Evolutionary conservation across 495 filamentous ascomycete species (phyloP), one percentile per base, ranked within the genome.

Genomic region (Glutinoglossum americanum): DNA sequence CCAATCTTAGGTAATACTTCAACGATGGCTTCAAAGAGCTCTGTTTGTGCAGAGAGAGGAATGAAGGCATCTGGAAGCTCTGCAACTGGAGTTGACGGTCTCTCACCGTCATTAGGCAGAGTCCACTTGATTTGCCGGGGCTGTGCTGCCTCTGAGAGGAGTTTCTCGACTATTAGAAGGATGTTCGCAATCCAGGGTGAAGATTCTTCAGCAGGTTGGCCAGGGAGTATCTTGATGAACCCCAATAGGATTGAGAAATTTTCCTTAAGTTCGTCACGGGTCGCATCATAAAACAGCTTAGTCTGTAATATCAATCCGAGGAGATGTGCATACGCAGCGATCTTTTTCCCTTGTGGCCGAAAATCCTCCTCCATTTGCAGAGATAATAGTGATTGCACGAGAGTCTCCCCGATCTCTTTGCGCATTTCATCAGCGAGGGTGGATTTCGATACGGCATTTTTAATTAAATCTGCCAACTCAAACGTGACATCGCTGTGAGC

Each of bases 151-250:
- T 96, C 85, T 45, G 85, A 79, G 3, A 99, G 75, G 41, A 99
- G 71, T 57, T 84, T 87, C 70, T 99, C 93, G 23, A 95, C 76
- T 30, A 96, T 81, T 17, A 97, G 80, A 25, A 97, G 74, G 11
- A 97, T 80, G 62, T 89, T 87, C 35, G 87, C 84, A 63, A 97
- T 80, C 92, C 92, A 99, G 11, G 89, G 87, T 33, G 89, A 79
- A 35, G 84, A 70, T 58, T 92, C 82, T 44, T 93, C 85, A 8
- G 74, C 68, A 23, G 78, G 69, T 55, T 81, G 79, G 39, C 81
- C 77, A 0, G 79, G 72, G n/a, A 75, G 73, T 21, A 90, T 74
- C 61, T 85, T 81, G 64, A 99, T 79, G 64, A 96, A 96, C 17
- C 74, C 73, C 33, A 94, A 73, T 60, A 95, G 80, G 23, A 79